phyloP scores from a whole-genome alignment of 371 early-diverging fungal genomes.

The Mucor velutinosus region DNA sequence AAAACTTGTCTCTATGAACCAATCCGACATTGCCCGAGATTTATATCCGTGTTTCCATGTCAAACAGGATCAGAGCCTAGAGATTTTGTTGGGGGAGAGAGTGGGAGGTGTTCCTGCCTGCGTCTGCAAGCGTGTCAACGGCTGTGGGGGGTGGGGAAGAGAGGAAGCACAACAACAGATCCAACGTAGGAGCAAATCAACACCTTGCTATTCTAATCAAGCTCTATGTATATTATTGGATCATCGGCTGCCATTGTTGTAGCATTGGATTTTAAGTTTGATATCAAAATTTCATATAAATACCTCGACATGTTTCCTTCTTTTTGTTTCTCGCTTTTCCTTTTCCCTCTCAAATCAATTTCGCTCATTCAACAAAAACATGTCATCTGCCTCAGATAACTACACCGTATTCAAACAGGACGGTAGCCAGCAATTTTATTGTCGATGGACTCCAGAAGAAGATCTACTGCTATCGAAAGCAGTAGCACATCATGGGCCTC shows the following conservation, averaged over 20 bases:
- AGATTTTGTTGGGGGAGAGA: constrained; percentile 1
- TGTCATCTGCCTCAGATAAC: background rate
- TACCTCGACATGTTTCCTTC: background rate
- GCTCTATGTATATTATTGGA: background rate
- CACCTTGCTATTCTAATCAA: background rate
- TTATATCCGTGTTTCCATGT: background rate
- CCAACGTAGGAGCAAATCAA: background rate
- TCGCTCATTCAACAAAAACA: background rate
- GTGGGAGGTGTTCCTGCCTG: background rate
- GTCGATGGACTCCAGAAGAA: constrained; percentile 32
- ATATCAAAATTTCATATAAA: background rate
- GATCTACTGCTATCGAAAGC: constrained; percentile 21
- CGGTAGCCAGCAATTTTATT: constrained; percentile 17
- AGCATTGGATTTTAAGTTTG: background rate
- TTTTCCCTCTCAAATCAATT: background rate
- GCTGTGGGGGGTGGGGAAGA: background rate
- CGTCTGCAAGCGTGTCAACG: background rate
- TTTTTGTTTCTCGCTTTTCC: background rate
- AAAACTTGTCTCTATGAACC: background rate
- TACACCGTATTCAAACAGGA: constrained; percentile 22
- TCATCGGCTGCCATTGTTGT: background rate
- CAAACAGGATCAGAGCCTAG: background rate
- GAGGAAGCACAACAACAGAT: background rate
- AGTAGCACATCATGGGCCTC: constrained; percentile 31
- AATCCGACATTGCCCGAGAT: constrained; percentile 1